Evolutionary conservation across 495 filamentous ascomycete genomes (phyloP).

Genomic region (Echria macrotheca): DNA sequence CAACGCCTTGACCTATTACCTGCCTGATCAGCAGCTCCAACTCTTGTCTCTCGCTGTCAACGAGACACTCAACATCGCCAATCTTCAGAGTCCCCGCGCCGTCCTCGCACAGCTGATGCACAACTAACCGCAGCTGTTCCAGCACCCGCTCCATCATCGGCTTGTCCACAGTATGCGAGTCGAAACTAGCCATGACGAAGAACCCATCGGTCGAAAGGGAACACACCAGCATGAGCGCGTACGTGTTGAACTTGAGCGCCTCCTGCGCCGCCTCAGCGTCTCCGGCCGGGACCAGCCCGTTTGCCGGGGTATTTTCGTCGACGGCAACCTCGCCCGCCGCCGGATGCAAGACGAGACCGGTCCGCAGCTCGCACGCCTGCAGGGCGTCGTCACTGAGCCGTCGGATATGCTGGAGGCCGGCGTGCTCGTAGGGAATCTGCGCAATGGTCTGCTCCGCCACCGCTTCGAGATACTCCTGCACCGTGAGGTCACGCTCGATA

Average conservation of each 20-base stretch:
- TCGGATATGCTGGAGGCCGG: slow-evolving; percentile 64
- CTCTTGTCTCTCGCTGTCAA: slow-evolving; percentile 19
- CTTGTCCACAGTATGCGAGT: slow-evolving; percentile 39
- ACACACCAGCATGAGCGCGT: slow-evolving; percentile 60
- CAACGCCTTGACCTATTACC: background rate
- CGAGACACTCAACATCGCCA: slow-evolving; percentile 22
- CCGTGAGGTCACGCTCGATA: slow-evolving; percentile 23
- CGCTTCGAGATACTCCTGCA: slow-evolving; percentile 37
- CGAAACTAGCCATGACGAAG: slow-evolving; percentile 57
- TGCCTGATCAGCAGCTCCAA: background rate
- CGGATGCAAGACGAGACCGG: slow-evolving; percentile 44
- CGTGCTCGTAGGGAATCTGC: slow-evolving; percentile 58
- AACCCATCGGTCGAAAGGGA: slow-evolving; percentile 52
- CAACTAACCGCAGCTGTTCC: slow-evolving; percentile 24
- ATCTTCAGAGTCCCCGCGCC: slow-evolving; percentile 17
- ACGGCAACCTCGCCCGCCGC: slow-evolving; percentile 28
- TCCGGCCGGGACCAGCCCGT: slow-evolving; percentile 44
- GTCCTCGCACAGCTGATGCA: slow-evolving; percentile 27
- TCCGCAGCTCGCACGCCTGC: slow-evolving; percentile 56
- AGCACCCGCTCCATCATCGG: slow-evolving; percentile 29
- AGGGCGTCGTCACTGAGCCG: slow-evolving; percentile 55
- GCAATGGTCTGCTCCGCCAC: slow-evolving; percentile 50
- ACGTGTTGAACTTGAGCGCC: slow-evolving; percentile 63
- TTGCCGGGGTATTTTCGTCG: slow-evolving; percentile 36
- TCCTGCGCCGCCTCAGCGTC: slow-evolving; percentile 53